Conservation (phyloP, 768 basidiomycete species). For the Suillus decipiens region DNA sequence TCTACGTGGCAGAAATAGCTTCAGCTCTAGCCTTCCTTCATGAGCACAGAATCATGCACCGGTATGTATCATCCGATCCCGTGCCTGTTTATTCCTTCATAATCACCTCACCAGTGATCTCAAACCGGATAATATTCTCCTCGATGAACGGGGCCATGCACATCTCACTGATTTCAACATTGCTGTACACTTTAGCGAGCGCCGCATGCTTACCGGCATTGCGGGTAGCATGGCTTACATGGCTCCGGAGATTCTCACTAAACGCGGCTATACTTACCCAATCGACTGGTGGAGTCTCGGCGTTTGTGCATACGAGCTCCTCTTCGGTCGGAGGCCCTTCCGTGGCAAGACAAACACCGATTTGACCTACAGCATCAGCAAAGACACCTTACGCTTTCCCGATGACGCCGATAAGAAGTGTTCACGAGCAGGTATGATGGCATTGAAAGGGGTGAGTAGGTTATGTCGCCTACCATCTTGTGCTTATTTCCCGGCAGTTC, state of each 20-base stretch:
- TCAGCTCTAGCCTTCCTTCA: constrained; percentile 90
- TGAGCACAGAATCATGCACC: constrained; percentile 92
- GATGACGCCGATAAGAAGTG: constrained; percentile 85
- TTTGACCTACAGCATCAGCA: constrained; percentile 89
- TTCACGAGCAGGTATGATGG: constrained; percentile 74
- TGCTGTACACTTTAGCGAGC: constrained; percentile 92
- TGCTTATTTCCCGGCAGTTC: constrained; percentile 50
- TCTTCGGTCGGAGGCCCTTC: constrained; percentile 91
- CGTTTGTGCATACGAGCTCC: constrained; percentile 88
- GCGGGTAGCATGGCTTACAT: constrained; percentile 99
- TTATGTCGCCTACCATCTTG: constrained; percentile 14
- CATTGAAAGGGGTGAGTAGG: constrained; percentile 72
- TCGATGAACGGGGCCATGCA: constrained; percentile 94
- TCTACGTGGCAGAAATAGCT: constrained; percentile 88
- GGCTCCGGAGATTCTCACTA: constrained; percentile 88
- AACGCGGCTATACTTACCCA: constrained; percentile 91
- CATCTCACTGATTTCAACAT: constrained; percentile 99
- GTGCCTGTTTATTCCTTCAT: background rate
- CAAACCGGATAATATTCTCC: constrained; percentile 96
- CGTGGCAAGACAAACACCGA: constrained; percentile 92
- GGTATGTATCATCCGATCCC: constrained; percentile 50
- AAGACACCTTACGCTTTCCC: constrained; percentile 86
- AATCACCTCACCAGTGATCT: constrained; percentile 61
- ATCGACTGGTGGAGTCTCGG: constrained; percentile 99
- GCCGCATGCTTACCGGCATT: constrained; percentile 81